Evolutionary conservation across 768 basidiomycete species (phyloP).

Genomic region (Leccinum variicolor): DNA sequence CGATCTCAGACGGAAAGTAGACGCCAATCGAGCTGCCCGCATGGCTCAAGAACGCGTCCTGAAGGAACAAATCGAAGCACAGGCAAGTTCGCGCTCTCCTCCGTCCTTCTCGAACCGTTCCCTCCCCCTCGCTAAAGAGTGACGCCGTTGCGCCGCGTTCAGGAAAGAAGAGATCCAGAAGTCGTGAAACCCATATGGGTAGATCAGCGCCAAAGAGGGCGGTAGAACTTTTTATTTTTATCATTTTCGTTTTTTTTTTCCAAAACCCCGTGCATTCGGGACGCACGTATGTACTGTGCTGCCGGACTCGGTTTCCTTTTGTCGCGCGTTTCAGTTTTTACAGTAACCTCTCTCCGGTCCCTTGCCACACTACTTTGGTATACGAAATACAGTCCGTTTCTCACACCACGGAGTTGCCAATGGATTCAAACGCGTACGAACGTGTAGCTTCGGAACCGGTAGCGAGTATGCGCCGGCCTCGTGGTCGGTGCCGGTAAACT

Average conservation of each 20-base stretch:
- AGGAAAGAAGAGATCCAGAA: slow-evolving; percentile 28
- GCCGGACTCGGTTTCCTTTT: background rate
- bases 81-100: slow-evolving; percentile 40
- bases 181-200: slow-evolving; percentile 34
- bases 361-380: background rate
- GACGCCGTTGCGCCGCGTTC: slow-evolving; percentile 3
- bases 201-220: slow-evolving; percentile 20
- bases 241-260: background rate
- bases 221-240: background rate
- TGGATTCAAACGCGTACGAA: background rate
- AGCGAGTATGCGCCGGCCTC: background rate
- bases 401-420: background rate
- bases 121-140: background rate
- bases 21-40: slow-evolving; percentile 52
- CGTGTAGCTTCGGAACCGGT: background rate
- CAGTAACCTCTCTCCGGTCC: background rate
- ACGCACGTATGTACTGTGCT: background rate
- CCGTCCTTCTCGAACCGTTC: slow-evolving; percentile 1
- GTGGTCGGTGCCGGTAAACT: background rate
- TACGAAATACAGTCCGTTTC: background rate
- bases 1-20: slow-evolving; percentile 61
- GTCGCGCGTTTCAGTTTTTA: background rate
- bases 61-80: slow-evolving; percentile 48
- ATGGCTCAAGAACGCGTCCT: slow-evolving; percentile 51
- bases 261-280: background rate